Evolutionary conservation across 208 protist genomes (phyloP).

Genomic region (Crithidia fasciculata): DNA sequence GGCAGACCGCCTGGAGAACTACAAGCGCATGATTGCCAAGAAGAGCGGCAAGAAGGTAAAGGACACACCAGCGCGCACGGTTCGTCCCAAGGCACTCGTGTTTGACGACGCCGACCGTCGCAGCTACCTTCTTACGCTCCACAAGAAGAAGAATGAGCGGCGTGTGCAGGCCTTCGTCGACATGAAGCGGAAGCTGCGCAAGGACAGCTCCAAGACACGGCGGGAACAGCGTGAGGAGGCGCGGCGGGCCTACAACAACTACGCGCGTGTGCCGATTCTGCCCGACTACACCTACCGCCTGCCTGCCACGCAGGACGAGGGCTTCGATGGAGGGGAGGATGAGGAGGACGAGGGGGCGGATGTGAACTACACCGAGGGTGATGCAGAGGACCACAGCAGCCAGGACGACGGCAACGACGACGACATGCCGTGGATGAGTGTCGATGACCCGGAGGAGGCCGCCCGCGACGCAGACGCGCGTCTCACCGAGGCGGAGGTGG

Average conservation of each 20-base stretch:
- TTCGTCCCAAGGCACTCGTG: constrained; percentile 37
- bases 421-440: constrained; percentile 45
- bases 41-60: constrained; percentile 53
- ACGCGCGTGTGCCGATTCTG: constrained; percentile 83
- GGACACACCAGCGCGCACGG: constrained; percentile 13
- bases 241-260: constrained; percentile 85
- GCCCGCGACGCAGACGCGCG: constrained; percentile 16
- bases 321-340: constrained; percentile 32
- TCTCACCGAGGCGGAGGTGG: constrained; percentile 10
- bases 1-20: constrained; percentile 80
- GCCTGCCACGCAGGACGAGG: constrained; percentile 48
- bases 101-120: constrained; percentile 71
- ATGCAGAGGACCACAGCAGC: constrained; percentile 2
- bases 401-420: constrained; percentile 11
- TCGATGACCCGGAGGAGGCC: constrained; percentile 30
- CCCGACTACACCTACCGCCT: constrained; percentile 87
- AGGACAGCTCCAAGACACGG: constrained; percentile 70
- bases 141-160: constrained; percentile 89
- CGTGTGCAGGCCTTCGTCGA: constrained; percentile 89
- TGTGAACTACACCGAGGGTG: constrained; percentile 3
- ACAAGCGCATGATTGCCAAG: constrained; percentile 57
- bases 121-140: constrained; percentile 79
- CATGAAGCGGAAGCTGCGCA: constrained; percentile 67
- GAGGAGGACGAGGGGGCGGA: constrained; percentile 32
- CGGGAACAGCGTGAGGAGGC: constrained; percentile 86